Percentiles rank a stretch among this genome's conserved stretches.
These are phyloP conservation scores for Teunomyces gatunensis DNA, from an alignment of 805 yeast species.

Conservation along the genomic window DNA sequence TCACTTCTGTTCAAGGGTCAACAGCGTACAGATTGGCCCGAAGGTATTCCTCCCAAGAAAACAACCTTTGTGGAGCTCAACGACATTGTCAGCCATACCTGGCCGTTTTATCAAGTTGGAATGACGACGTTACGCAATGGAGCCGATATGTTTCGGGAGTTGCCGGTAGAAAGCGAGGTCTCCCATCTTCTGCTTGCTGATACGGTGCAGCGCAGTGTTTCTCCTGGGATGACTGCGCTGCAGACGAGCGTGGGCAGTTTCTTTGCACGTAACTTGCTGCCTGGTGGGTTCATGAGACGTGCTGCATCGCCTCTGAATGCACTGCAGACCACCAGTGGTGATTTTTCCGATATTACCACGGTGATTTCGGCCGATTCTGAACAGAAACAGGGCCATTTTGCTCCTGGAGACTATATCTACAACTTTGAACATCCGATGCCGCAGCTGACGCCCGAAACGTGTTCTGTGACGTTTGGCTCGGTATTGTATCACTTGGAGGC, in stretches of 20 bases:
- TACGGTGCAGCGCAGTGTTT: constrained; percentile 15
- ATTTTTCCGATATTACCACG: constrained; percentile 21
- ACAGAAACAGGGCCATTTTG: constrained; percentile 43
- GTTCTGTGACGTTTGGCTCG: constrained; percentile 75
- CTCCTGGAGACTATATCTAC: constrained; percentile 89
- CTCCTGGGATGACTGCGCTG: constrained; percentile 8
- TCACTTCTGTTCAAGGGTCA: constrained; percentile 61
- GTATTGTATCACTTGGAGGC: constrained; percentile 73
- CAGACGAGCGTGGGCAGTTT: constrained; percentile 15
- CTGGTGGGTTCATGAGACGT: constrained; percentile 26
- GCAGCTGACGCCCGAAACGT: constrained; percentile 77
- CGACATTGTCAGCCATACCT: constrained; percentile 71
- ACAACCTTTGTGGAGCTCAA: constrained; percentile 61
- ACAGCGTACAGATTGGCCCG: constrained; percentile 92
- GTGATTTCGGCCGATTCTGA: constrained; percentile 19
- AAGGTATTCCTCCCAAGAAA: constrained; percentile 92
- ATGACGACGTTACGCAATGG: constrained; percentile 35
- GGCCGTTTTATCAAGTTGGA: constrained; percentile 73
- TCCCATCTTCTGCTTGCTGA: constrained; percentile 35
- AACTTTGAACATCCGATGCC: constrained; percentile 88
- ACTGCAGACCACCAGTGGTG: constrained; percentile 10
- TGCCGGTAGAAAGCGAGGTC: constrained; percentile 28
- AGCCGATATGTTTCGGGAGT: constrained; percentile 45
- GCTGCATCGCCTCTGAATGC: constrained; percentile 31
- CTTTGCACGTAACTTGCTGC: constrained; percentile 23